phyloP scores from a whole-genome alignment of 1,284 basidiomycete species.

The Rhizoctonia solani region DNA sequence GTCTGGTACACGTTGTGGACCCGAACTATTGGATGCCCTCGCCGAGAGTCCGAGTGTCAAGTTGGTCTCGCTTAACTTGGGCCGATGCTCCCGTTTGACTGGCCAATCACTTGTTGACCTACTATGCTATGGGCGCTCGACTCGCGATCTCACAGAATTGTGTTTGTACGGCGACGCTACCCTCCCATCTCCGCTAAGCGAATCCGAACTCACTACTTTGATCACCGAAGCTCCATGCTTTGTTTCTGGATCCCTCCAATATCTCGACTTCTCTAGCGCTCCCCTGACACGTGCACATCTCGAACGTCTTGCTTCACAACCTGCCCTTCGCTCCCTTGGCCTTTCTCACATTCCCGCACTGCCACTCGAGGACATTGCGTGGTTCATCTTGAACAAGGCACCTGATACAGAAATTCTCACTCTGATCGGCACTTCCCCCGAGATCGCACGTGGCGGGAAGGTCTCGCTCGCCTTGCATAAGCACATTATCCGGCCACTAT shows the following conservation, averaged over 20 bases:
- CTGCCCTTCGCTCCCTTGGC: constrained; percentile 81
- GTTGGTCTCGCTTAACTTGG: constrained; percentile 82
- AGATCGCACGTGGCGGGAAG: constrained; percentile 67
- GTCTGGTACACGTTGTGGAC: constrained; percentile 80
- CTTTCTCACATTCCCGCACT: constrained; percentile 83
- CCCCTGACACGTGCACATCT: constrained; percentile 67
- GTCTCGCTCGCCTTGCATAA: constrained; percentile 68
- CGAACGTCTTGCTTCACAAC: constrained; percentile 65
- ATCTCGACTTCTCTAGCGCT: constrained; percentile 88
- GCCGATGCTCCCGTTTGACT: constrained; percentile 83
- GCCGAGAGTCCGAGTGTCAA: constrained; percentile 65
- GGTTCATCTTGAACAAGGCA: constrained; percentile 73
- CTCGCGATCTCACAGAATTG: constrained; percentile 71
- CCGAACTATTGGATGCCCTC: constrained; percentile 73
- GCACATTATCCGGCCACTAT: constrained; percentile 75
- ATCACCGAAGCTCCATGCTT: constrained; percentile 82
- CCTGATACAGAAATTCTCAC: constrained; percentile 85
- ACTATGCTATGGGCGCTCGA: constrained; percentile 70
- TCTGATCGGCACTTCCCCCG: constrained; percentile 75
- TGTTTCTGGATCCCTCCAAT: constrained; percentile 72
- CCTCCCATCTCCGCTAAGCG: constrained; percentile 77
- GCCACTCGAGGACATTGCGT: constrained; percentile 65
- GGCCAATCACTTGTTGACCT: constrained; percentile 79
- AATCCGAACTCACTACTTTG: constrained; percentile 70
- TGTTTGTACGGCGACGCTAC: constrained; percentile 89